Evolutionary conservation across 768 basidiomycete species (phyloP), one percentile per base, ranked within the genome.

Genomic region (Terana coerulea): DNA sequence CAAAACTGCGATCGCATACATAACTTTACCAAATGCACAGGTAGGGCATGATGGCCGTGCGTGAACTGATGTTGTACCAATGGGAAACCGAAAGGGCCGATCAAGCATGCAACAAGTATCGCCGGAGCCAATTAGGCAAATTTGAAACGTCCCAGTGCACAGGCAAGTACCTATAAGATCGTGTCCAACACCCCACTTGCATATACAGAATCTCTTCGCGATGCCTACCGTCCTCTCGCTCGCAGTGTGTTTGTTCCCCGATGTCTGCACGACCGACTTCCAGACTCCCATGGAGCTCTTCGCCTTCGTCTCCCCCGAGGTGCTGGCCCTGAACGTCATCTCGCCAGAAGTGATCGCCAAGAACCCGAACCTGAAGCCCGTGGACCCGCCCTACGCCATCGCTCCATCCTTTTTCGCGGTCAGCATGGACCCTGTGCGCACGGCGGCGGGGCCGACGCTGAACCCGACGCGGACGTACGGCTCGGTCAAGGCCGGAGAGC

Each of bases 221-320:
- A 45, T 45, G 43, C 11, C 51, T 31, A 33, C 25, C 17, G 33
- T 40, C 8, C 41, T 50, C 19, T 42, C 26, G 17, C 26, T 62
- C 41, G 69, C 68, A 7, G 63, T 71, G 19, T 71, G 69, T 43
- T 61, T 71, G 45, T 69, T 61, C 50, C 64, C 65, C 11, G 56
- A 55, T 44, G 63, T 66, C 47, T 64, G 64, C 5, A 48, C 52
- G 15, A 58, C 64, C 22, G 70, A 71, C 53, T 71, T 62, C 52
- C 61, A 64, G 54, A 68, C 68, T 5, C 63, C 69, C 17, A 52
- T 69, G 19, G 67, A 69, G 49, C 53, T 68, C 1, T 52, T 71
- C n/a, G 57, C 59, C 35, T 59, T 57, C 47, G 24, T 63, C 33
- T 29, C 48, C 14, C 33, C 47, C 34, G 31, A 22, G 29, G 17